Evolutionary conservation across 805 yeast species (phyloP).

Genomic region (Saccharomycopsis sp.): DNA sequence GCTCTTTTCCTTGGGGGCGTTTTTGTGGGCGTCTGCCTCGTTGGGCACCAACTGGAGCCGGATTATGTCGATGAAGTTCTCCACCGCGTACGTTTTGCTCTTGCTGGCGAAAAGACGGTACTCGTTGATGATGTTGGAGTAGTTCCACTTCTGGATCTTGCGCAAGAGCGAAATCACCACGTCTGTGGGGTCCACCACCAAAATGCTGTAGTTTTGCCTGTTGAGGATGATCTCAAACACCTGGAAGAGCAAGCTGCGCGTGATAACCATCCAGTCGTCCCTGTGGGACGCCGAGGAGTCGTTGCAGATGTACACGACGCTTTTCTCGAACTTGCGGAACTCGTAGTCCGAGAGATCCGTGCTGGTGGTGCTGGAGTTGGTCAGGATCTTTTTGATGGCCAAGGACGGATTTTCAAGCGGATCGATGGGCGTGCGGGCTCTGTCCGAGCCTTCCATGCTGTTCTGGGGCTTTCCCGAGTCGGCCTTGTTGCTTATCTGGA

Average conservation of each 20-base stretch:
- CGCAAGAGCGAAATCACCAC: conserved; percentile 77
- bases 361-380: conserved; percentile 26
- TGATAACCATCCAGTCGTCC: conserved; percentile 61
- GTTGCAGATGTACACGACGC: conserved; percentile 11
- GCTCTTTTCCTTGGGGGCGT: background rate
- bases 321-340: conserved; percentile 9
- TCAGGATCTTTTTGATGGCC: conserved; percentile 18
- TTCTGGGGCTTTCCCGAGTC: no score
- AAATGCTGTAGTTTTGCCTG: conserved; percentile 52
- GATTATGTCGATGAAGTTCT: conserved; percentile 72
- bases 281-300: conserved; percentile 17
- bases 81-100: conserved; percentile 71
- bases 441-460: conserved; percentile 10
- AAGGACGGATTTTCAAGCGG: background rate
- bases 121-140: conserved; percentile 76
- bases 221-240: conserved; percentile 64
- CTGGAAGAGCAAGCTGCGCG: conserved; percentile 54
- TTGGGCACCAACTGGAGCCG: conserved; percentile 43
- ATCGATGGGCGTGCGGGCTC: conserved; percentile 8
- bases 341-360: conserved; percentile 1
- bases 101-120: conserved; percentile 71
- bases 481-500: conserved; percentile 21
- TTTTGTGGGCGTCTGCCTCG: conserved; percentile 7
- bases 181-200: conserved; percentile 74
- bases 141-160: conserved; percentile 82